Conservation (phyloP, 169 alveolate genomes). For the Eimeria praecox region DNA sequence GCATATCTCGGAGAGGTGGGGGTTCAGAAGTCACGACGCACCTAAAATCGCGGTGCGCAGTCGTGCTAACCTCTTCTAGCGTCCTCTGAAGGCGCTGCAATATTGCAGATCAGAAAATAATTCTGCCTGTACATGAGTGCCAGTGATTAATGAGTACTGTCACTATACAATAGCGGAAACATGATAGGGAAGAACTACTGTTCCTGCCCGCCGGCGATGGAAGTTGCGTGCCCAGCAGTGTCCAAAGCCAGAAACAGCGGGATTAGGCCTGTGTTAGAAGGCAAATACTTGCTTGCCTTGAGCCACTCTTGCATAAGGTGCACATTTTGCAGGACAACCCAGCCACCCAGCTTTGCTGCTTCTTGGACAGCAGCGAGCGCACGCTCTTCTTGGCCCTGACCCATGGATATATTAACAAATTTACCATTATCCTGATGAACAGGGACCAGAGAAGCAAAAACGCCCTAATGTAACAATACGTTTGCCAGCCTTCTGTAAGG, state of each 20-base stretch:
- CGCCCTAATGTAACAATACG: not conserved
- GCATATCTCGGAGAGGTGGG: slow-evolving; percentile 94
- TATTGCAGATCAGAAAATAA: not conserved
- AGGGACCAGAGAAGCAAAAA: not conserved
- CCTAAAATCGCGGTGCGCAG: slow-evolving; percentile 93
- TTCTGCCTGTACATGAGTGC: not conserved
- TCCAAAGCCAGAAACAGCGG: not conserved
- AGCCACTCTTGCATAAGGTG: slow-evolving; percentile 98
- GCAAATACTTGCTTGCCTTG: slow-evolving; percentile 81
- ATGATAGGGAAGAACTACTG: not conserved
- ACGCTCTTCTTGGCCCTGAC: slow-evolving; percentile 98
- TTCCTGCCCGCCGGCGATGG: not conserved
- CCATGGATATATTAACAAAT: slow-evolving; percentile 98
- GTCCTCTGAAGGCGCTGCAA: slow-evolving; percentile 78
- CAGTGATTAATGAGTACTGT: not conserved
- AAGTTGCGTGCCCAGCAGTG: not conserved
- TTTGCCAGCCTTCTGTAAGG: not conserved
- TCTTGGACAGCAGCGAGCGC: slow-evolving; percentile 96
- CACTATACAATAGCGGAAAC: not conserved
- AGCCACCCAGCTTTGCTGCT: slow-evolving; percentile 96
- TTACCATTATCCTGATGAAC: slow-evolving; percentile 91
- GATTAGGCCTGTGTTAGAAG: not conserved
- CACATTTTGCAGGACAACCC: slow-evolving; percentile 97
- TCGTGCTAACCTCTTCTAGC: slow-evolving; percentile 65
- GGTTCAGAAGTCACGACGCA: slow-evolving; percentile 97